Percentiles rank a stretch among this genome's conserved stretches.
Evolutionary conservation across 257 asterid species (phyloP).

Genomic region (Primulina huaijiensis): DNA sequence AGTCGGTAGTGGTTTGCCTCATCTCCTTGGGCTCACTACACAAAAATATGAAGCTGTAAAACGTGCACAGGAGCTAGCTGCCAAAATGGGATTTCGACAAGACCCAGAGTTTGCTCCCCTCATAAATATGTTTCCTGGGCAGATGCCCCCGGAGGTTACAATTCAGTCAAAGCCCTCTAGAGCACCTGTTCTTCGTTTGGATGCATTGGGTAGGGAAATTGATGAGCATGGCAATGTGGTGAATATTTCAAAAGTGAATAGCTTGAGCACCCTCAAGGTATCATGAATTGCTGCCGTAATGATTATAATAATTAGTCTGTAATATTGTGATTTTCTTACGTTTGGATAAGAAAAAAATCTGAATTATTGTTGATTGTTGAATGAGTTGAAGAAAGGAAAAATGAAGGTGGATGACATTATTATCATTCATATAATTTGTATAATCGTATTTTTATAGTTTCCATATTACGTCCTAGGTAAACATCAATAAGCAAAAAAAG

Average conservation of each 20-base stretch:
- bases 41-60: slow-evolving; percentile 75
- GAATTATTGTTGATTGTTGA: no score
- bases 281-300: background rate
- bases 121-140: slow-evolving; percentile 90
- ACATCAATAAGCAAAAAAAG: slow-evolving; percentile 91
- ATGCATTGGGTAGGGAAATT: slow-evolving; percentile 89
- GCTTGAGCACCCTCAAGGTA: slow-evolving; percentile 93
- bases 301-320: background rate
- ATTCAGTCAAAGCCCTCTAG: slow-evolving; percentile 86
- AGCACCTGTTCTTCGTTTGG: slow-evolving; percentile 92
- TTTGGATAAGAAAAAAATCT: background rate
- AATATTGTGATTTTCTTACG: background rate
- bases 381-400: background rate
- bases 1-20: slow-evolving; percentile 60
- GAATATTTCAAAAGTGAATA: slow-evolving; percentile 67
- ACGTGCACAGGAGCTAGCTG: slow-evolving; percentile 92
- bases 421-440: background rate
- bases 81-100: slow-evolving; percentile 87
- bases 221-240: slow-evolving; percentile 94
- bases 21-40: slow-evolving; percentile 64
- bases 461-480: slow-evolving; percentile 48
- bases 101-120: slow-evolving; percentile 89
- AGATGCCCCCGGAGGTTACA: slow-evolving; percentile 64
- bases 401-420: background rate
- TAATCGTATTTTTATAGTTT: background rate